These are phyloP conservation scores for Apiospora marii DNA, from an alignment of 2,329 filamentous ascomycete genomes.

Conservation along the genomic window DNA sequence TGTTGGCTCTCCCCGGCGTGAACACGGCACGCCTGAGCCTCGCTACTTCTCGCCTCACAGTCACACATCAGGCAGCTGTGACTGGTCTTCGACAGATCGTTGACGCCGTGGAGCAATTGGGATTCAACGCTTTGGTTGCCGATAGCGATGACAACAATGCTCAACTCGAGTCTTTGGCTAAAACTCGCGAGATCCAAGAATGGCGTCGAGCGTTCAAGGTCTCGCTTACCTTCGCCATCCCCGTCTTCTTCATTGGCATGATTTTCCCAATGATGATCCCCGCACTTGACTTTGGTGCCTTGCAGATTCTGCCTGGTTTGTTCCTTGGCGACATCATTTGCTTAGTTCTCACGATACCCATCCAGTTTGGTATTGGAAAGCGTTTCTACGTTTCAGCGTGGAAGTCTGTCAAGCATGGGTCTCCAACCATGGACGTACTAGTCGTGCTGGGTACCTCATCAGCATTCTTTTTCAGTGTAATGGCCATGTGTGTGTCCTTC, in stretches of 20 bases:
- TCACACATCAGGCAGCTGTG: constrained; percentile 75
- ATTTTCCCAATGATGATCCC: constrained; percentile 86
- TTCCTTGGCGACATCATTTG: constrained; percentile 90
- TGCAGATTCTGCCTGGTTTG: constrained; percentile 74
- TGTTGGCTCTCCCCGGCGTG: constrained; percentile 74
- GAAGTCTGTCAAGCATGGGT: constrained; percentile 88
- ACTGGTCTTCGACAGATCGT: constrained; percentile 85
- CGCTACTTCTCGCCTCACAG: constrained; percentile 74
- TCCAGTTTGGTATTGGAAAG: constrained; percentile 95
- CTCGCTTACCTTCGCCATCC: constrained; percentile 83
- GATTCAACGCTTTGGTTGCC: constrained; percentile 87
- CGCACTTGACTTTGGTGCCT: constrained; percentile 76
- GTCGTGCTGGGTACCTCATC: constrained; percentile 93
- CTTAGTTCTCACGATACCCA: constrained; percentile 83
- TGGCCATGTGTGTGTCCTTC: constrained; percentile 85
- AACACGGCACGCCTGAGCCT: constrained; percentile 77
- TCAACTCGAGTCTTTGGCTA: constrained; percentile 92
- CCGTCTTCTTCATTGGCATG: constrained; percentile 94
- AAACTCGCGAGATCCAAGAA: constrained; percentile 94
- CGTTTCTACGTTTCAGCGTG: constrained; percentile 95
- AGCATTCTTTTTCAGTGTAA: constrained; percentile 94
- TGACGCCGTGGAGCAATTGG: constrained; percentile 79
- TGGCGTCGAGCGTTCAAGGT: constrained; percentile 85
- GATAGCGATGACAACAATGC: constrained; percentile 97
- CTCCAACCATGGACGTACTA: constrained; percentile 97